Conservation (phyloP, 2,329 filamentous ascomycete species). For the Talaromyces rugulosus region DNA sequence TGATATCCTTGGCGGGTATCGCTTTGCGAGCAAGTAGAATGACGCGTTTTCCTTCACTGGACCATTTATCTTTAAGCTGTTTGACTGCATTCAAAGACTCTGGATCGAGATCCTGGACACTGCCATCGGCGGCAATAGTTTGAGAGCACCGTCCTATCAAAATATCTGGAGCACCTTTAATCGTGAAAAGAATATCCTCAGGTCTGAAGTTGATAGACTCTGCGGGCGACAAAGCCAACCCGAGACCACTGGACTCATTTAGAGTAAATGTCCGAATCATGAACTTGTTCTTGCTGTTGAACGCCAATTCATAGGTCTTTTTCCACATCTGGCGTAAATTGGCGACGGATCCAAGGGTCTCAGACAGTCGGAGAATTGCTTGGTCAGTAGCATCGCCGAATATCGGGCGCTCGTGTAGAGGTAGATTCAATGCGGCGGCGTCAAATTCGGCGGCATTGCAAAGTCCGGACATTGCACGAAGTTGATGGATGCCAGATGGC, state of each 20-base stretch:
- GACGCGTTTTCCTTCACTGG: slow-evolving; percentile 63
- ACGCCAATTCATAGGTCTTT: slow-evolving; percentile 64
- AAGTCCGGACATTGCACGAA: slow-evolving; percentile 60
- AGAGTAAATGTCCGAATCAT: slow-evolving; percentile 63
- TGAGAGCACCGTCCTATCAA: slow-evolving; percentile 60
- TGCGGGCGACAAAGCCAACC: slow-evolving; percentile 22
- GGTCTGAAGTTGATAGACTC: slow-evolving; percentile 11
- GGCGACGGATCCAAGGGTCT: slow-evolving; percentile 57
- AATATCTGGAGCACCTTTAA: slow-evolving; percentile 75
- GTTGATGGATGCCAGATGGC: slow-evolving; percentile 41
- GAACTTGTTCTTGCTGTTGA: slow-evolving; percentile 82
- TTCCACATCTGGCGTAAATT: slow-evolving; percentile 61
- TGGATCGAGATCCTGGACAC: slow-evolving; percentile 47
- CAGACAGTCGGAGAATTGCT: slow-evolving; percentile 68
- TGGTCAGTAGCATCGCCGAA: slow-evolving; percentile 74
- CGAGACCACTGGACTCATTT: slow-evolving; percentile 13
- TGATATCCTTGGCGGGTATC: slow-evolving; percentile 40
- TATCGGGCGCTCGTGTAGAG: slow-evolving; percentile 59
- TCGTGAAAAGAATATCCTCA: slow-evolving; percentile 55
- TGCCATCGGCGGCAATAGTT: slow-evolving; percentile 55
- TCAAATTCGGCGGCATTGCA: slow-evolving; percentile 77
- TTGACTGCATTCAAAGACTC: slow-evolving; percentile 48
- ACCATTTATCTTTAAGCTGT: slow-evolving; percentile 63
- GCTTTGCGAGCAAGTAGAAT: slow-evolving; percentile 62
- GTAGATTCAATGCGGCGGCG: slow-evolving; percentile 55